Percentiles rank a stretch among this genome's conserved stretches.
Conservation (phyloP, 2,329 filamentous ascomycete species). For the Sporothrix globosa region DNA sequence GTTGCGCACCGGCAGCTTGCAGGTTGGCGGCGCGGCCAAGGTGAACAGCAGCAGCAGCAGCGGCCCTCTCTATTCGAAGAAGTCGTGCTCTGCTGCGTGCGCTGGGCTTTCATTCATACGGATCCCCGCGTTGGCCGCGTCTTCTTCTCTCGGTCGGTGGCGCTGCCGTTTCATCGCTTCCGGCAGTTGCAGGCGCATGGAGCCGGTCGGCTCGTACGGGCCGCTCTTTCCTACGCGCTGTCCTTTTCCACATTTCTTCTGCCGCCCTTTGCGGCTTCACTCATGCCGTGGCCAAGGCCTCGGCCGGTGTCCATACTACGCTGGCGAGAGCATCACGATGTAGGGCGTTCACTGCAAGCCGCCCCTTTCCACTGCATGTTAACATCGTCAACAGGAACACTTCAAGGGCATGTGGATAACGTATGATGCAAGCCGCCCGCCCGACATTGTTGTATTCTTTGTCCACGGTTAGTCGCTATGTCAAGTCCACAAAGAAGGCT, state of each 20-base stretch:
- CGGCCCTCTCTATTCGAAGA: conserved; percentile 8
- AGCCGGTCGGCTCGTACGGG: background rate
- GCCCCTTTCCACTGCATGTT: background rate
- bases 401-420: conserved; percentile 72
- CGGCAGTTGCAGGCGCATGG: conserved; percentile 37
- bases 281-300: background rate
- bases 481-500: too few species aligned
- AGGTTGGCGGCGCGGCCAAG: conserved; percentile 64
- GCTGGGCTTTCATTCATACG: conserved; percentile 64
- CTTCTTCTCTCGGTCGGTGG: conserved; percentile 76
- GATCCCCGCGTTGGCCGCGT: conserved; percentile 70
- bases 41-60: background rate
- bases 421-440: conserved; percentile 60
- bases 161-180: conserved; percentile 70
- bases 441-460: conserved; percentile 74
- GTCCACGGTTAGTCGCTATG: conserved; percentile 63
- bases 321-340: conserved; percentile 1
- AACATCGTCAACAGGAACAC: conserved; percentile 35
- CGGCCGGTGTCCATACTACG: background rate
- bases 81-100: conserved; percentile 2
- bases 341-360: background rate
- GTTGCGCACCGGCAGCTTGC: conserved; percentile 52
- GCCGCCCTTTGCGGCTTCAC: background rate
- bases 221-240: background rate
- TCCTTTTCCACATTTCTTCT: background rate